Base-by-base conservation (phyloP, 768 basidiomycete species). In the Mycena rebaudengoi region DNA sequence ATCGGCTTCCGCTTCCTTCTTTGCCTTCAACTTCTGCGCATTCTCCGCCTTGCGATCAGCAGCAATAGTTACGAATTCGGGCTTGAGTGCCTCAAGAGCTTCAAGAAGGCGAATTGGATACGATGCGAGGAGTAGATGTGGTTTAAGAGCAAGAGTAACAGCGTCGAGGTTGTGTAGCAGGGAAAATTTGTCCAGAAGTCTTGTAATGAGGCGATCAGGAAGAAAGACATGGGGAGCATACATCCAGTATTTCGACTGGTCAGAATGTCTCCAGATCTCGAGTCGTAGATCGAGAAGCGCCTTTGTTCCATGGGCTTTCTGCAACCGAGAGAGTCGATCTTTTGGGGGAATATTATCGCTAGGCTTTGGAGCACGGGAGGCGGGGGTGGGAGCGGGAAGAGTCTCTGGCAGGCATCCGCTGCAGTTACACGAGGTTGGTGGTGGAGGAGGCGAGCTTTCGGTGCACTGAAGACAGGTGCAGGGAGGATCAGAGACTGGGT, bases 201-300 rank as follows among this genome's bases (percentile, higher is more conserved):
- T 53, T 13, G 54, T 44, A 18, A 71, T 71, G 39, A 61, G 32
- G 14, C 32, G 7, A 16, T 71, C 68, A 12, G 63, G 55, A 43
- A 67, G 59, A 37, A 66, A 69, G 14, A 50, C 35, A 11, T 51
- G 41, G 20, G 62, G 45, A 13, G 61, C 60, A 53, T 66, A 26
- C 67, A 70, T 55, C 25, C 63, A 57, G 51, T 41, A 28, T 25
- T n/a, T n/a, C n/a, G n/a, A n/a, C n/a, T n/a, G n/a, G n/a, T n/a
- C n/a, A n/a, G n/a, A n/a, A n/a, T n/a, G n/a, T n/a, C n/a, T n/a
- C n/a, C n/a, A n/a, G n/a, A 57, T 46, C n/a, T 57, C 33, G 3
- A 37, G 14, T 0, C 55, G 44, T 3, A 57, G n/a, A 6, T n/a
- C 29, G 2, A 46, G 23, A 0, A 57, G 33, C n/a, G 33, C 18